A percentile compares a stretch with the other conserved stretches of the same genome.
Evolutionary conservation across 2,329 filamentous ascomycete genomes (phyloP).

Genomic region (Trichoderma pleuroti): DNA sequence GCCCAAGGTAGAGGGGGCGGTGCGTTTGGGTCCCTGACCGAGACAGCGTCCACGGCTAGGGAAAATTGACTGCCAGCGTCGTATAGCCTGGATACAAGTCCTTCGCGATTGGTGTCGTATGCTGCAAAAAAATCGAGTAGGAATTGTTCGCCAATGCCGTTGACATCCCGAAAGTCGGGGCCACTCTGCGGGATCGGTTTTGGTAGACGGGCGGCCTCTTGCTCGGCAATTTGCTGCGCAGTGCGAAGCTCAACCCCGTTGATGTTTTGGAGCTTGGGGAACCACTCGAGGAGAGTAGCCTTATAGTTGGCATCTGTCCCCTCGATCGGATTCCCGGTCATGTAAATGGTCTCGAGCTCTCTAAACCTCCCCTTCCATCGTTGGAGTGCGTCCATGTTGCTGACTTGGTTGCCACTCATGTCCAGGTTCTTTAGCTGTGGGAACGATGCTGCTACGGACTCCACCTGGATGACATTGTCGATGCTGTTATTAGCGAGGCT

Average conservation of each 20-base stretch:
- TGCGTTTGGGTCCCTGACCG: slow-evolving; percentile 46
- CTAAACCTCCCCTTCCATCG: slow-evolving; percentile 78
- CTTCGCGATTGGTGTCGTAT: slow-evolving; percentile 68
- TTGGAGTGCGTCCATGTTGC: slow-evolving; percentile 62
- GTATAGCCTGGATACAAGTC: slow-evolving; percentile 65
- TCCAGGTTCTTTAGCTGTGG: slow-evolving; percentile 86
- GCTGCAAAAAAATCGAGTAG: slow-evolving; percentile 68
- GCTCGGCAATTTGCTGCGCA: slow-evolving; percentile 62
- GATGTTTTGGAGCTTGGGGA: slow-evolving; percentile 72
- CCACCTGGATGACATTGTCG: slow-evolving; percentile 67
- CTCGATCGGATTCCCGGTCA: slow-evolving; percentile 73
- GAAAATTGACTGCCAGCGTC: slow-evolving; percentile 74
- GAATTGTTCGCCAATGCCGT: slow-evolving; percentile 71
- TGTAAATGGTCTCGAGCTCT: slow-evolving; percentile 73
- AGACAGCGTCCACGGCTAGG: slow-evolving; percentile 63
- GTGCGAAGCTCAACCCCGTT: slow-evolving; percentile 73
- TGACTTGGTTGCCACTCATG: slow-evolving; percentile 77
- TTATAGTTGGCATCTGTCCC: slow-evolving; percentile 57
- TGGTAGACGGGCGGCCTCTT: slow-evolving; percentile 47
- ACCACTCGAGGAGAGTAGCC: slow-evolving; percentile 73
- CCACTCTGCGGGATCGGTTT: slow-evolving; percentile 59
- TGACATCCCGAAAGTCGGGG: slow-evolving; percentile 70
- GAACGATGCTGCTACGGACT: slow-evolving; percentile 71
- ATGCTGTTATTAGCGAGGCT: slow-evolving; percentile 79
- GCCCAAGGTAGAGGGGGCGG: slow-evolving; percentile 60